A percentile compares a stretch with the other conserved stretches of the same genome.
Conservation (phyloP, 805 yeast genomes). For the Teunomyces tritomae region DNA sequence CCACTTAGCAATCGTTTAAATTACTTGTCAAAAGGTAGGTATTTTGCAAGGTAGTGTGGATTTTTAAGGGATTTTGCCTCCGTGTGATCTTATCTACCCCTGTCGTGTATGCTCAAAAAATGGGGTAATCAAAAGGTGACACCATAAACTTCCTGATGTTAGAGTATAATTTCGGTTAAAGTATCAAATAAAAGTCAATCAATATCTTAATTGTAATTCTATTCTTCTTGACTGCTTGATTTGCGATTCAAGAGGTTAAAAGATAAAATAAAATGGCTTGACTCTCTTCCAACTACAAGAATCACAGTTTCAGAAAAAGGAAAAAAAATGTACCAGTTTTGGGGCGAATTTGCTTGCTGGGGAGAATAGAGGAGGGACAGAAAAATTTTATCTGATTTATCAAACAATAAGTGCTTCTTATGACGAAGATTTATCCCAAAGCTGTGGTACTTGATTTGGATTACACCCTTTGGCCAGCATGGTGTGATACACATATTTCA, state of each 20-base stretch:
- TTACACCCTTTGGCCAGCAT: constrained; percentile 77
- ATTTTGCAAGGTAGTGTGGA: neutral
- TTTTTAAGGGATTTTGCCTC: constrained; percentile 2
- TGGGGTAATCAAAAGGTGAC: neutral
- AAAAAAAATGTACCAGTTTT: neutral
- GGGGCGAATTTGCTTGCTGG: too few relatives aligned
- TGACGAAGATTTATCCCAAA: constrained; percentile 21
- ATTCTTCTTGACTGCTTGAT: too few relatives aligned
- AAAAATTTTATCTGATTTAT: neutral
- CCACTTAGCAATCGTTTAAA: neutral
- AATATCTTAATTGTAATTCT: too few relatives aligned
- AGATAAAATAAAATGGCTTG: too few relatives aligned
- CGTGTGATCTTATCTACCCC: constrained; percentile 1
- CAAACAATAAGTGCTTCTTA: neutral
- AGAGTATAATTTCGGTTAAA: neutral
- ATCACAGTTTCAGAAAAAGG: neutral
- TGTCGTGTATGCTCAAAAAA: constrained; percentile 2
- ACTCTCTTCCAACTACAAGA: neutral
- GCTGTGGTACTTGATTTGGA: constrained; percentile 74
- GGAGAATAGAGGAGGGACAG: neutral
- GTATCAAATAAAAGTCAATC: neutral
- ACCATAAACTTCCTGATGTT: neutral
- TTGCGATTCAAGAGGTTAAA: too few relatives aligned
- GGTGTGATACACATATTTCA: constrained; percentile 76
- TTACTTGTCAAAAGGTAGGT: neutral